Evolutionary conservation across 1,139 yeast species (phyloP).

Genomic region (Spencermartinsiella ligniputridi): DNA sequence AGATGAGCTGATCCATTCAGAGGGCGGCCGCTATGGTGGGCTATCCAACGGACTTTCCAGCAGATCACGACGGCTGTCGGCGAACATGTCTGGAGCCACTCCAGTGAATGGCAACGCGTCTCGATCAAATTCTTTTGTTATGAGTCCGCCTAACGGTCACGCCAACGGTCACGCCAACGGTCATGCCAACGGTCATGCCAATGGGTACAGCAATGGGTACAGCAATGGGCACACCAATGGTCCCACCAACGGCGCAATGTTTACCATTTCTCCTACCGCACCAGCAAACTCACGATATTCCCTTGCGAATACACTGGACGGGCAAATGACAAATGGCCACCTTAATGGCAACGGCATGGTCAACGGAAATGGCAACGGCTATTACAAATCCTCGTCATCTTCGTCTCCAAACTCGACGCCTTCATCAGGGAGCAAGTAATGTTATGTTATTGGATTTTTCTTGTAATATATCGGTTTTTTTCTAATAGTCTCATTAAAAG

Average conservation of each 20-base stretch:
- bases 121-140: not conserved
- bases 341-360: slow-evolving; percentile 1
- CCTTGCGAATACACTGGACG: not conserved
- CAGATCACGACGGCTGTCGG: not conserved
- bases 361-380: slow-evolving; percentile 4
- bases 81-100: not conserved
- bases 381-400: not conserved
- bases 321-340: slow-evolving; percentile 3
- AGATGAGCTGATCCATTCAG: slow-evolving; percentile 20
- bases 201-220: slow-evolving; percentile 4
- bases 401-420: not conserved
- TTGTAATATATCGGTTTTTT: not conserved
- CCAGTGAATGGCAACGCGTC: not conserved
- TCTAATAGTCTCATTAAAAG: not conserved
- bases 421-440: not conserved
- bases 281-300: not conserved
- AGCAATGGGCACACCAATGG: slow-evolving; percentile 4
- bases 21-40: slow-evolving; percentile 27
- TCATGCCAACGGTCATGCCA: not conserved
- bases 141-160: not conserved
- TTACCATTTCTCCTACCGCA: too few relatives aligned
- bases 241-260: too few relatives aligned
- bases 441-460: not conserved
- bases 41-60: slow-evolving; percentile 9
- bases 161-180: not conserved